Conservation (phyloP, 805 yeast species). For the Blastobotrys mokoenaii region DNA sequence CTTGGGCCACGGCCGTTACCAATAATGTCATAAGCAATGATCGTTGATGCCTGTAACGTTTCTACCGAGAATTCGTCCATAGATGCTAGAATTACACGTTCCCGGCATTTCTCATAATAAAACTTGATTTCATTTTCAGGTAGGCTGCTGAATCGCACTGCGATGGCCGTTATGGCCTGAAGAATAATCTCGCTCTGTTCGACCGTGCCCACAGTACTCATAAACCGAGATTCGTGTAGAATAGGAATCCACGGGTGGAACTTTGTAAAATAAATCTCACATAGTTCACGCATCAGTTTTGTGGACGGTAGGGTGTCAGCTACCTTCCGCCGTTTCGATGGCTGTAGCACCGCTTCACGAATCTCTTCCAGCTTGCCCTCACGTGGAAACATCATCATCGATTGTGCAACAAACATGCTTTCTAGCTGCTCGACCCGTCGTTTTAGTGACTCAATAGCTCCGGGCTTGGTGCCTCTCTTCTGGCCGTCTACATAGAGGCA, state of each 20-base stretch:
- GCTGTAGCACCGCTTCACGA: background rate
- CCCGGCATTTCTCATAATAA: too few species aligned
- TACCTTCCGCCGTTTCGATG: background rate
- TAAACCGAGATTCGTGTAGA: constrained; percentile 3
- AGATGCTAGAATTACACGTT: constrained; percentile 1
- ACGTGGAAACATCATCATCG: background rate
- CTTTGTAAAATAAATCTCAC: constrained; percentile 4
- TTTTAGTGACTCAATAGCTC: background rate
- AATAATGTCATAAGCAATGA: constrained; percentile 3
- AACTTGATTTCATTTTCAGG: too few species aligned
- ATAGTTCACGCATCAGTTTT: constrained; percentile 1
- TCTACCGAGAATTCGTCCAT: constrained; percentile 4
- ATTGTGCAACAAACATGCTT: background rate
- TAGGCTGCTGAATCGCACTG: background rate
- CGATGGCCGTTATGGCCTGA: background rate
- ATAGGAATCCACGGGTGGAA: constrained; percentile 11
- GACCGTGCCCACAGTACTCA: too few species aligned
- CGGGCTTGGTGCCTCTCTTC: background rate
- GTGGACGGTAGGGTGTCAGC: constrained; percentile 3
- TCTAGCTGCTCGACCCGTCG: constrained; percentile 1
- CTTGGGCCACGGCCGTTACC: constrained; percentile 4
- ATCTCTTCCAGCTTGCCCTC: background rate
- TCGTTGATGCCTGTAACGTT: constrained; percentile 3
- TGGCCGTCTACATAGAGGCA: constrained; percentile 1
- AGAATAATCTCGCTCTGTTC: background rate